Percentiles rank a stretch among this genome's conserved stretches.
Conservation (phyloP, 225 moss, liverwort and hornwort genomes). For the Antitrichia curtipendula region DNA sequence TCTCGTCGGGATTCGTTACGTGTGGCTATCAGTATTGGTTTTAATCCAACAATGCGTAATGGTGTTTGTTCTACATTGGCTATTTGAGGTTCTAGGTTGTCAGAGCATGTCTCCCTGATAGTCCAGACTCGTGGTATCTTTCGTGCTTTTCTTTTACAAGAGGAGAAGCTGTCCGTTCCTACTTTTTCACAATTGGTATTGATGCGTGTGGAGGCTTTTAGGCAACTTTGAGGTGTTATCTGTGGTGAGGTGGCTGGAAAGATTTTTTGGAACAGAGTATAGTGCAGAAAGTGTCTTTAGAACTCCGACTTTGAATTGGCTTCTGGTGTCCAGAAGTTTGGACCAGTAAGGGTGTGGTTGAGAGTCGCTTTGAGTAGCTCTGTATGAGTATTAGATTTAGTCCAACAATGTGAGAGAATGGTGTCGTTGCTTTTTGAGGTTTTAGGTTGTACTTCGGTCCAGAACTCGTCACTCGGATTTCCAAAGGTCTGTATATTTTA, state of each 20-base stretch:
- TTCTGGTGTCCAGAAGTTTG: neutral
- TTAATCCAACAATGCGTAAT: neutral
- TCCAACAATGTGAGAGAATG: neutral
- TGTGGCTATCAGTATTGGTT: neutral
- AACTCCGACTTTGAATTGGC: neutral
- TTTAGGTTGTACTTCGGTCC: neutral
- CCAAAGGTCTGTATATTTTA: neutral
- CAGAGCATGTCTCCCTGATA: neutral
- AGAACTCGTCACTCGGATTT: neutral
- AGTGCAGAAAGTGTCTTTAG: neutral
- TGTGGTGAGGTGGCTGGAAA: neutral
- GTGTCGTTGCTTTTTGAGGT: neutral
- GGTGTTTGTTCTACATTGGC: neutral
- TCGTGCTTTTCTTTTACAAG: neutral
- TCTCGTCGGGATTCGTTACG: neutral
- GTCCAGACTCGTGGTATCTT: neutral
- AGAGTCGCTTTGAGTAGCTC: neutral
- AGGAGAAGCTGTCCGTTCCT: neutral
- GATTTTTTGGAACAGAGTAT: neutral
- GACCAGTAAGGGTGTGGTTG: neutral
- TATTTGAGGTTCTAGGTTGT: neutral
- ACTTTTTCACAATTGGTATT: neutral
- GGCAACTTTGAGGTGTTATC: neutral
- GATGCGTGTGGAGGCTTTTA: neutral
- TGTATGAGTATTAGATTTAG: neutral